phyloP scores from a whole-genome alignment of 2,329 filamentous ascomycete species.

The Aspergillus persii region DNA sequence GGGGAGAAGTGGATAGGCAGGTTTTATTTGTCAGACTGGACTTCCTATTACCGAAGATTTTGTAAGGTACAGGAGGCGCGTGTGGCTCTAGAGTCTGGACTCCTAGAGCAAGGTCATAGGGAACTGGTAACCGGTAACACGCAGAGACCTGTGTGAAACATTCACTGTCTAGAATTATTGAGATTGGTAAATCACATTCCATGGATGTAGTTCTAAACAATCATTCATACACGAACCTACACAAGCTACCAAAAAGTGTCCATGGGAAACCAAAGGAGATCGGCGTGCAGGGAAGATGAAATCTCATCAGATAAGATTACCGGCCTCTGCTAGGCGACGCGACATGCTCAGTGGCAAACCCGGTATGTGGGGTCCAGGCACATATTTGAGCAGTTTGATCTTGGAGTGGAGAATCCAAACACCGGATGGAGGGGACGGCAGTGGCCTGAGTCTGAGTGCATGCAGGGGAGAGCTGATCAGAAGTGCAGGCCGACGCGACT shows the following conservation, averaged over 20 bases:
- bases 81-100: not conserved
- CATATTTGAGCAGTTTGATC: not conserved
- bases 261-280: not conserved
- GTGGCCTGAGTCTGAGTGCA: constrained; percentile 22
- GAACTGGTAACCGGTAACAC: not conserved
- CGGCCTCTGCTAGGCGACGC: not conserved
- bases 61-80: not conserved
- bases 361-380: constrained; percentile 4
- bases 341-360: not conserved
- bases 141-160: too few relatives aligned
- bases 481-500: constrained; percentile 5
- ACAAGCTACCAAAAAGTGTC: not conserved
- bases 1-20: not conserved
- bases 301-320: constrained; percentile 16
- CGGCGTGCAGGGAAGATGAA: not conserved
- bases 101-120: not conserved
- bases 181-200: too few relatives aligned
- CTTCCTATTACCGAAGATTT: not conserved
- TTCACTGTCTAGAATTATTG: too few relatives aligned
- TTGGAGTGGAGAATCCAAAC: constrained; percentile 10
- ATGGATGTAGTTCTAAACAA: too few relatives aligned
- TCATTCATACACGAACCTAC: too few relatives aligned
- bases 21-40: not conserved
- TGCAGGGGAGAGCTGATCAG: constrained; percentile 3
- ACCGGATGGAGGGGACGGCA: constrained; percentile 12